A percentile compares a stretch with the other conserved stretches of the same genome.
These are phyloP conservation scores for Xylaria sp. DNA, from an alignment of 2,329 filamentous ascomycete species.

Conservation along the genomic window DNA sequence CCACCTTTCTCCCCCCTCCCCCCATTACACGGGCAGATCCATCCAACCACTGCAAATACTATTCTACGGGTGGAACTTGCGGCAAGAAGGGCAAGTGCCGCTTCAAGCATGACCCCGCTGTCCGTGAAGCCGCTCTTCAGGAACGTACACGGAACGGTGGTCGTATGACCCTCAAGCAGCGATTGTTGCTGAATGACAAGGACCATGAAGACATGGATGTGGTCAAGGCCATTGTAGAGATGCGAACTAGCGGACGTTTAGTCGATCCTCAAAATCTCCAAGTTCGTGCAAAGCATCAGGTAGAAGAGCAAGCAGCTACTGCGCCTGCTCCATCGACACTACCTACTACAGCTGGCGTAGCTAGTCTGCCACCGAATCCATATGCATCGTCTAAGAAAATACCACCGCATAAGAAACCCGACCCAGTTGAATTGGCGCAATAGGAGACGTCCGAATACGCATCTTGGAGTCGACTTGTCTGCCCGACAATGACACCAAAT, in stretches of 20 bases:
- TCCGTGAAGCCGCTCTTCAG: conserved; percentile 70
- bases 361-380: conserved; percentile 48
- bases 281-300: conserved; percentile 47
- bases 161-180: conserved; percentile 72
- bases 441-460: conserved; percentile 48
- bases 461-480: conserved; percentile 16
- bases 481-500: not conserved
- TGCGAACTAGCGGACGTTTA: conserved; percentile 68
- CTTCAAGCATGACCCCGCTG: conserved; percentile 73
- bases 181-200: conserved; percentile 73
- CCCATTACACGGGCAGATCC: conserved; percentile 67
- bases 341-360: conserved; percentile 43
- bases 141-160: conserved; percentile 73
- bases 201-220: conserved; percentile 74
- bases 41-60: conserved; percentile 76
- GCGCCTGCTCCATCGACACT: conserved; percentile 42
- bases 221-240: conserved; percentile 72
- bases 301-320: conserved; percentile 40
- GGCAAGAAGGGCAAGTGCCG: conserved; percentile 81
- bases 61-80: conserved; percentile 73
- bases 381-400: conserved; percentile 48
- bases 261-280: conserved; percentile 49
- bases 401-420: conserved; percentile 19
- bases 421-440: conserved; percentile 50
- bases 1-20: conserved; percentile 55